Evolutionary conservation across 2,329 filamentous ascomycete species (phyloP).

Genomic region (Trichoderma sp.): DNA sequence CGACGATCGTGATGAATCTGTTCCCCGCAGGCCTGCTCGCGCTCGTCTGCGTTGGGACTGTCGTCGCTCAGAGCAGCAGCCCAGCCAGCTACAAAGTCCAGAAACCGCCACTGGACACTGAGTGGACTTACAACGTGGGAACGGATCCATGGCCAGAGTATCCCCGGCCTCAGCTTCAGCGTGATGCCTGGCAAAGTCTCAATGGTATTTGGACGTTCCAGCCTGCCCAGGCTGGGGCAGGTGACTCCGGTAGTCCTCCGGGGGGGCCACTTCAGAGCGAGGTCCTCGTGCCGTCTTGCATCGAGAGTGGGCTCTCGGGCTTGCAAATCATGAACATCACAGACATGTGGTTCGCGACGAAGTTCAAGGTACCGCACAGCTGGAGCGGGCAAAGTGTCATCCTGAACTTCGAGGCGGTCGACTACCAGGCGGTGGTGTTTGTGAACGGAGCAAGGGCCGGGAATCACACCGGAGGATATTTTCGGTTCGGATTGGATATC

Average conservation of each 20-base stretch:
- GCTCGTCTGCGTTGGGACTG: slow-evolving; percentile 9
- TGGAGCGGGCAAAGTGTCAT: slow-evolving; percentile 52
- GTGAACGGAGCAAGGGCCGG: slow-evolving; percentile 58
- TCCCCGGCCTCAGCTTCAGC: slow-evolving; percentile 58
- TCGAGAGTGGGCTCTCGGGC: slow-evolving; percentile 53
- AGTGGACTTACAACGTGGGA: slow-evolving; percentile 56
- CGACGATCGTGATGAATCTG: neutral
- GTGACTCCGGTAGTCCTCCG: slow-evolving; percentile 29
- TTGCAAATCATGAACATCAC: slow-evolving; percentile 47
- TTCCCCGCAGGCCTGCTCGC: slow-evolving; percentile 1
- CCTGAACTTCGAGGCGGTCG: slow-evolving; percentile 61
- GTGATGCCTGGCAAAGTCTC: slow-evolving; percentile 57
- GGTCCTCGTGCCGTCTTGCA: slow-evolving; percentile 48
- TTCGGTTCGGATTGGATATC: slow-evolving; percentile 61
- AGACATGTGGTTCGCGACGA: slow-evolving; percentile 54
- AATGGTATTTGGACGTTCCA: slow-evolving; percentile 62
- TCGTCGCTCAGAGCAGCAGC: slow-evolving; percentile 6
- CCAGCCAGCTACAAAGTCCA: slow-evolving; percentile 42
- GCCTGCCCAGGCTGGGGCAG: slow-evolving; percentile 35
- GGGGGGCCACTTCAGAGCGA: slow-evolving; percentile 41
- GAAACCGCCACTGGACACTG: slow-evolving; percentile 50
- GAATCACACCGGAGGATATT: slow-evolving; percentile 63
- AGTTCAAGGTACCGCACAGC: slow-evolving; percentile 51
- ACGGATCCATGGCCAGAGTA: slow-evolving; percentile 60
- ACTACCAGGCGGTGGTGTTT: slow-evolving; percentile 60